These are phyloP conservation scores for Neurospora sp. DNA, from an alignment of 495 filamentous ascomycete species.

Conservation along the genomic window DNA sequence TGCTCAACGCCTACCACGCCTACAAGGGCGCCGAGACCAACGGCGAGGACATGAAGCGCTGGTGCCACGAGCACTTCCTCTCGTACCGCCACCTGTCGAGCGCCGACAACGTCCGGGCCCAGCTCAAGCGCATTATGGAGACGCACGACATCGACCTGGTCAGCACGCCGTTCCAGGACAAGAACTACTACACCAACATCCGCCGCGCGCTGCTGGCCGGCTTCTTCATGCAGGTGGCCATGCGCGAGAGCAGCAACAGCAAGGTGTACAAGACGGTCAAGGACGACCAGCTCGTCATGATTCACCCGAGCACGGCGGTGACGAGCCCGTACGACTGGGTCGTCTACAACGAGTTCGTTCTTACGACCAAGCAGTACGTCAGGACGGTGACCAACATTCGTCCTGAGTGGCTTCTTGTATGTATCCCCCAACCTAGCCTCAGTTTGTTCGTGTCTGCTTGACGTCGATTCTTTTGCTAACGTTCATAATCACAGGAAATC, in stretches of 20 bases:
- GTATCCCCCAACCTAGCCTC: too few relatives aligned
- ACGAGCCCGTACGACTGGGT: constrained; percentile 89
- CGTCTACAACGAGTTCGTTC: constrained; percentile 95
- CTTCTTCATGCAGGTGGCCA: constrained; percentile 99
- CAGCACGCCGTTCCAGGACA: constrained; percentile 83
- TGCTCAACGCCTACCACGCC: constrained; percentile 97
- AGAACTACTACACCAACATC: constrained; percentile 97
- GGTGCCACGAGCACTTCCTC: constrained; percentile 98
- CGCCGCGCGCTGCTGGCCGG: constrained; percentile 85
- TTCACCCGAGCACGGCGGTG: constrained; percentile 87
- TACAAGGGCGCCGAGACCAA: constrained; percentile 66
- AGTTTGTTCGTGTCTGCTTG: neutral
- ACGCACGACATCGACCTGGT: constrained; percentile 73
- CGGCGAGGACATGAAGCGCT: constrained; percentile 67
- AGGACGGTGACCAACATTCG: constrained; percentile 56
- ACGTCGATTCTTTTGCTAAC: constrained; percentile 10
- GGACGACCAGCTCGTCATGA: constrained; percentile 78
- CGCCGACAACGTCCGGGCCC: constrained; percentile 84
- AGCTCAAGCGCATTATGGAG: constrained; percentile 95
- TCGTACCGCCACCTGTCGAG: constrained; percentile 78
- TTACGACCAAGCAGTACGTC: constrained; percentile 92
- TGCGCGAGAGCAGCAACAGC: constrained; percentile 60
- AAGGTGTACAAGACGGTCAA: constrained; percentile 93
- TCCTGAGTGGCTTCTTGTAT: constrained; percentile 82
- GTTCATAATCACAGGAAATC: constrained; percentile 49